Base-by-base conservation (phyloP, 257 asterid genomes). In the Solanum okadae region DNA sequence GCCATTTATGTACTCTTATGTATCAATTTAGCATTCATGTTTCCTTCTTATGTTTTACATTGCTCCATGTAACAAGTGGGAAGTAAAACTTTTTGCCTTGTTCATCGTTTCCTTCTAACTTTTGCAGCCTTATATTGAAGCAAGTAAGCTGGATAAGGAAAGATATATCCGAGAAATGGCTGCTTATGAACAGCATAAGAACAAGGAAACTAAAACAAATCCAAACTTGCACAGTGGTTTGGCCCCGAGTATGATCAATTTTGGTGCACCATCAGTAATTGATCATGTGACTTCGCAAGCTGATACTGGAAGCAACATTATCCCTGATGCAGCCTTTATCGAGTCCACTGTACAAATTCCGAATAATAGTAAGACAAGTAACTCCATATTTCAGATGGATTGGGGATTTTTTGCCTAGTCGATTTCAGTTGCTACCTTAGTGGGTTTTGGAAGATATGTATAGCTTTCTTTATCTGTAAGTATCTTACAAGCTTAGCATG, bases 71-170 rank as follows among this genome's bases (percentile, higher is more conserved):
- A 46, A 18, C 86, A 16, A 29, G 68, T 18, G 27, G 68, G 5
- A 49, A 33, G 87, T 76, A 52, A 35, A 33, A 56, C 59, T 33
- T 79, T 25, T 2, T 10, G 44, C 65, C 49, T 63, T 84, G 79
- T 82, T 40, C 46, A 44, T 70, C 27, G 18, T 33, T 85, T 67
- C 68, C 65, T 40, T 8, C 37, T 42, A 65, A 40, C 49, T 38
- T 88, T 49, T 85, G 82, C 94, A 95, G 98, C 95, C 96, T 14
- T 95, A 90, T 81, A 25, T 91, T 1, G 97, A 94, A 84, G 98
- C 95, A 35, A 88, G 94, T 87, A 91, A 88, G 89, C 88, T 88
- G 91, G 98, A 95, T 92, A 93, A 84, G 90, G 97, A 93, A 85
- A 93, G 98, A 86, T 95, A 90, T 44, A 85, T 71, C 8, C 89